Evolutionary conservation across 768 basidiomycete species (phyloP).

Genomic region (Mycena chlorophos): DNA sequence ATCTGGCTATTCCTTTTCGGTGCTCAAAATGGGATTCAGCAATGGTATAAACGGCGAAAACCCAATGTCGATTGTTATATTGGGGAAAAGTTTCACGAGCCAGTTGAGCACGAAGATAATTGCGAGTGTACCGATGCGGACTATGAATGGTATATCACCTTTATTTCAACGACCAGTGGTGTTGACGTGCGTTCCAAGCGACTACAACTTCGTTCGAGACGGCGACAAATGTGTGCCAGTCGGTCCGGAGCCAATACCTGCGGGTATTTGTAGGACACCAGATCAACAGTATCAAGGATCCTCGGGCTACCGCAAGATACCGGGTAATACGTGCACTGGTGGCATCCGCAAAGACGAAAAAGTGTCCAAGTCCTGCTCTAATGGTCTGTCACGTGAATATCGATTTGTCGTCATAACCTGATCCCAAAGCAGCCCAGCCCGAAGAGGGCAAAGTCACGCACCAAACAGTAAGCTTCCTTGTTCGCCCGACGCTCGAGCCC

Average conservation of each 20-base stretch:
- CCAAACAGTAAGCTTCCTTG: conserved; percentile 55
- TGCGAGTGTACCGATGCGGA: conserved; percentile 87
- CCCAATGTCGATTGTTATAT: conserved; percentile 84
- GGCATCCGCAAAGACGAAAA: conserved; percentile 69
- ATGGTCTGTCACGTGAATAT: conserved; percentile 63
- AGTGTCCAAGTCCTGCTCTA: conserved; percentile 73
- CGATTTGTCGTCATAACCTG: conserved; percentile 3
- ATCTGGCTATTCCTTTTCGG: not conserved
- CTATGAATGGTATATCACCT: conserved; percentile 79
- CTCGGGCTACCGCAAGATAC: conserved; percentile 88
- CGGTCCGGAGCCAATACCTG: conserved; percentile 86
- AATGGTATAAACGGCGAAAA: conserved; percentile 92
- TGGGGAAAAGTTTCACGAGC: conserved; percentile 86
- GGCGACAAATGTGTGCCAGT: conserved; percentile 76
- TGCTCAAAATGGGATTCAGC: conserved; percentile 46
- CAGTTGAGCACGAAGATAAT: conserved; percentile 76
- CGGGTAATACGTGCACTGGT: conserved; percentile 85
- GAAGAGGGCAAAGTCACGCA: conserved; percentile 76
- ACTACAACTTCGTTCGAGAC: conserved; percentile 84
- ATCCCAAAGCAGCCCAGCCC: conserved; percentile 64
- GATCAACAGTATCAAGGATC: conserved; percentile 79
- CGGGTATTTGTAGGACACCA: conserved; percentile 62
- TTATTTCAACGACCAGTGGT: not conserved
- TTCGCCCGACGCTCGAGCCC: not conserved
- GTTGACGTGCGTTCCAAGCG: conserved; percentile 45